A percentile compares a stretch with the other conserved stretches of the same genome.
Conservation (phyloP, 192 early-diverging fungal genomes). For the Phlyctochytrium planicorne region DNA sequence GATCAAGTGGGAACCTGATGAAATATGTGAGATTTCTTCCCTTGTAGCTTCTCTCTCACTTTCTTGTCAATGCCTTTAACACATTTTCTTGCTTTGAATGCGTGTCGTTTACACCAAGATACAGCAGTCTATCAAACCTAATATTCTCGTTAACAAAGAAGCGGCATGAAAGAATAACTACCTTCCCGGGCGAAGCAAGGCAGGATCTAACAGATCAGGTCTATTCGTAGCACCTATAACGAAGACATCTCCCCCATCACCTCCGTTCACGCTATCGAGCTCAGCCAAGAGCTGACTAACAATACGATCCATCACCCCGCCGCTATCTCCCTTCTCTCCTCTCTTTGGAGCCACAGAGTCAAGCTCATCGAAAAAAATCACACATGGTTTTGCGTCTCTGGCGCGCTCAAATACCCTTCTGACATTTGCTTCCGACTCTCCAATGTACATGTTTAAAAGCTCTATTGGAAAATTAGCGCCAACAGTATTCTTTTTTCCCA, state of each 20-base stretch:
- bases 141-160: background rate
- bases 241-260: slow-evolving; percentile 74
- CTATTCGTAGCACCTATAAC: slow-evolving; percentile 99
- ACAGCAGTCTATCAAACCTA: slow-evolving; percentile 95
- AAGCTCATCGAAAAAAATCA: slow-evolving; percentile 99
- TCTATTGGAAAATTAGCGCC: slow-evolving; percentile 3
- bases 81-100: slow-evolving; percentile 86
- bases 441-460: slow-evolving; percentile 98
- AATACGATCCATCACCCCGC: slow-evolving; percentile 99
- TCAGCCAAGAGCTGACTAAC: slow-evolving; percentile 95
- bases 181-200: slow-evolving; percentile 90
- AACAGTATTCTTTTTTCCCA: slow-evolving; percentile 1
- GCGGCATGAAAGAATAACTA: slow-evolving; percentile 18
- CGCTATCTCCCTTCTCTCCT: slow-evolving; percentile 96
- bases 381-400: slow-evolving; percentile 94
- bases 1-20: slow-evolving; percentile 76
- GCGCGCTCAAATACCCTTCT: slow-evolving; percentile 93
- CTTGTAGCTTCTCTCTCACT: slow-evolving; percentile 48
- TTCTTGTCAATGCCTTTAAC: slow-evolving; percentile 90
- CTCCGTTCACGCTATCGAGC: slow-evolving; percentile 80
- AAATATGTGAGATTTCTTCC: slow-evolving; percentile 3
- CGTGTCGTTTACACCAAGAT: slow-evolving; percentile 89
- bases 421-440: slow-evolving; percentile 98
- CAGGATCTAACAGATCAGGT: slow-evolving; percentile 93
- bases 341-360: slow-evolving; percentile 98